Conservation (phyloP, 31 red algal species). For the Bonnemaisonia californica region DNA sequence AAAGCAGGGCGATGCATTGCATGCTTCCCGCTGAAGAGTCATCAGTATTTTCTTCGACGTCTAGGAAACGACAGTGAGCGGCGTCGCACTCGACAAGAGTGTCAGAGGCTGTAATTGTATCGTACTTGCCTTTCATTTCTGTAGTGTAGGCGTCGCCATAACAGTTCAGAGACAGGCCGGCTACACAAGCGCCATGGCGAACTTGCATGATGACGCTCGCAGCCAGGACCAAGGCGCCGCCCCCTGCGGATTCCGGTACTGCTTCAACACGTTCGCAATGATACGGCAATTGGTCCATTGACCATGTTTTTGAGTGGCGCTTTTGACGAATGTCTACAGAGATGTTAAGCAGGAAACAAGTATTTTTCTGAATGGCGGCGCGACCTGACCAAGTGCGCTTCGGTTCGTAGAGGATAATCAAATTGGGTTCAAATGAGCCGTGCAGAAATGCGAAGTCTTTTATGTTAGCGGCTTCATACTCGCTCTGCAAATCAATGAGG, state of each 20-base stretch:
- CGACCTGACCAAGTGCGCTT: constrained; percentile 91
- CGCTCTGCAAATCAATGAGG: constrained; percentile 57
- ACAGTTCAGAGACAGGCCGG: constrained; percentile 68
- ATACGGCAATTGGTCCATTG: constrained; percentile 69
- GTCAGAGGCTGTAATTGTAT: constrained; percentile 67
- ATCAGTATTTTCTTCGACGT: constrained; percentile 43
- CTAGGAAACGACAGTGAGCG: constrained; percentile 77
- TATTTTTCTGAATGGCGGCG: constrained; percentile 71
- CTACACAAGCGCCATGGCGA: constrained; percentile 65
- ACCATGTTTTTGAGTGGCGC: constrained; percentile 59
- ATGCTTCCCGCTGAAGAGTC: constrained; percentile 29
- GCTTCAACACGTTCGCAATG: constrained; percentile 59
- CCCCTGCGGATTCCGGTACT: constrained; percentile 76
- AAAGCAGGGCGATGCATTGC: constrained; percentile 79
- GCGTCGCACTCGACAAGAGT: constrained; percentile 69
- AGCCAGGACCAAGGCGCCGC: constrained; percentile 57
- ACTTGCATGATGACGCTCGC: constrained; percentile 69
- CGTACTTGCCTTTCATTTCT: constrained; percentile 66
- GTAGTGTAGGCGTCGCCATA: constrained; percentile 74
- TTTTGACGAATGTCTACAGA: constrained; percentile 67
- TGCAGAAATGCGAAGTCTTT: constrained; percentile 76
- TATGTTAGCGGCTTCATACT: constrained; percentile 63
- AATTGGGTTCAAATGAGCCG: constrained; percentile 75
- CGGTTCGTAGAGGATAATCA: constrained; percentile 78
- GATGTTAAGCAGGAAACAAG: constrained; percentile 63